Base-by-base conservation (phyloP, 2,329 filamentous ascomycete species). In the Biscogniauxia sp. region DNA sequence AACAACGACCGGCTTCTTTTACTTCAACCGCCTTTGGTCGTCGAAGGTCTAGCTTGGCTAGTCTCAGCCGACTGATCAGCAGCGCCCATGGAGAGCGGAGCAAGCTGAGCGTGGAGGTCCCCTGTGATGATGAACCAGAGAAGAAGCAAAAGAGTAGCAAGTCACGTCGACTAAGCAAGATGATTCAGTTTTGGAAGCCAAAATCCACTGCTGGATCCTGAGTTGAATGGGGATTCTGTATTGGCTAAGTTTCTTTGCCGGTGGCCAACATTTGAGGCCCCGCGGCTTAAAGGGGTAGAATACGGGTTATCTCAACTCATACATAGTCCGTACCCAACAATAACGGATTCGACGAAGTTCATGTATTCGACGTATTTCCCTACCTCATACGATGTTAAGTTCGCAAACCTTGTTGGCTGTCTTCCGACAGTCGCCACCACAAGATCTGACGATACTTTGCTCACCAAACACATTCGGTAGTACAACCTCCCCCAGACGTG, bases 121-220 rank as follows among this genome's bases (percentile, higher is more conserved):
- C 81, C 5, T 70, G 79, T 63, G 84, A 86, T 52, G 79, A 76
- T 50, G 82, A 87, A n/a, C 70, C 77, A 0, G 84, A 85, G 32
- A 85, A 84, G 69, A 84, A 82, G 78, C 67, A 73, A 7, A 87
- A 86, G 72, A 70, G 68, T 23, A 91, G 88, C 79, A 90, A 87
- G 73, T 80, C 85, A 45, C 90, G 87, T 72, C 84, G 89, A 28
- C 76, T 93, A 45, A 89, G 90, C 72, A 88, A 89, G 56, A 82
- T 93, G 78, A 87, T 92, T 82, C 87, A 89, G 68, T 93, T 93
- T 74, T 93, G 89, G 89, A 91, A 89, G 75, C 79, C 81, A 9
- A 86, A 82, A 69, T 82, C 82, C 51, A 63, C 72, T 26, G 58
- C 63, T 41, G 64, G 58, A 26, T 66, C 70, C 55, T 72, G 66